phyloP scores from a whole-genome alignment of 2,329 filamentous ascomycete genomes.

The Bipolaris sorokiniana region DNA sequence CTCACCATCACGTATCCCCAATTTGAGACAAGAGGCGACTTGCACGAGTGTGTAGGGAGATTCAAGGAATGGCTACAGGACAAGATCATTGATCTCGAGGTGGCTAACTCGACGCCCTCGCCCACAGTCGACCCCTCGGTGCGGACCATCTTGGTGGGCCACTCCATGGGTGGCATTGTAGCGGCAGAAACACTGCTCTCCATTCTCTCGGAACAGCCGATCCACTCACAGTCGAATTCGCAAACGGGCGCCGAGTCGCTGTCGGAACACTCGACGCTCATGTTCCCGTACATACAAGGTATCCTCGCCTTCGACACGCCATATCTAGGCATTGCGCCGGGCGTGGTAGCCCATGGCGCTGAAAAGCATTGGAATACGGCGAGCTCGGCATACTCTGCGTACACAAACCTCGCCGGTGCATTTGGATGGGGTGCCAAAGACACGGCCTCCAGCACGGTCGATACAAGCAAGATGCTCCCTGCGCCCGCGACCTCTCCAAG shows the following conservation, averaged over 20 bases:
- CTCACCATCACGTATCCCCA: slow-evolving; percentile 75
- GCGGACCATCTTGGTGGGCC: slow-evolving; percentile 79
- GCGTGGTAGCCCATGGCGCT: slow-evolving; percentile 83
- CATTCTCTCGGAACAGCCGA: slow-evolving; percentile 64
- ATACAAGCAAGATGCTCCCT: slow-evolving; percentile 45
- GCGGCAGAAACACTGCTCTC: slow-evolving; percentile 85
- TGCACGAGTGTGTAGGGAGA: slow-evolving; percentile 71
- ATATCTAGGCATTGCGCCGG: slow-evolving; percentile 80
- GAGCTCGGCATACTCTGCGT: slow-evolving; percentile 70
- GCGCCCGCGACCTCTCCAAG: slow-evolving; percentile 48
- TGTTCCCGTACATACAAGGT: slow-evolving; percentile 93
- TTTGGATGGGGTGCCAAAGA: slow-evolving; percentile 65
- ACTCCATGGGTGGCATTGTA: slow-evolving; percentile 90
- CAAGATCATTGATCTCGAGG: slow-evolving; percentile 93
- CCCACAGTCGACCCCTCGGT: slow-evolving; percentile 88
- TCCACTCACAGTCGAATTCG: slow-evolving; percentile 46
- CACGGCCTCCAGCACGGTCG: slow-evolving; percentile 29
- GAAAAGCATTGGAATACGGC: slow-evolving; percentile 84
- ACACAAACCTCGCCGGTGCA: slow-evolving; percentile 65
- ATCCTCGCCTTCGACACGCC: slow-evolving; percentile 95
- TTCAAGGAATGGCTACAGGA: slow-evolving; percentile 87
- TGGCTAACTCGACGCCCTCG: slow-evolving; percentile 76
- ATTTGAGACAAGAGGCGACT: slow-evolving; percentile 81
- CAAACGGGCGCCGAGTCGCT: slow-evolving; percentile 38
- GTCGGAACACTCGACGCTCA: slow-evolving; percentile 65